phyloP scores from a whole-genome alignment of 108 stramenopile species.

The Nitzschia sp. region DNA sequence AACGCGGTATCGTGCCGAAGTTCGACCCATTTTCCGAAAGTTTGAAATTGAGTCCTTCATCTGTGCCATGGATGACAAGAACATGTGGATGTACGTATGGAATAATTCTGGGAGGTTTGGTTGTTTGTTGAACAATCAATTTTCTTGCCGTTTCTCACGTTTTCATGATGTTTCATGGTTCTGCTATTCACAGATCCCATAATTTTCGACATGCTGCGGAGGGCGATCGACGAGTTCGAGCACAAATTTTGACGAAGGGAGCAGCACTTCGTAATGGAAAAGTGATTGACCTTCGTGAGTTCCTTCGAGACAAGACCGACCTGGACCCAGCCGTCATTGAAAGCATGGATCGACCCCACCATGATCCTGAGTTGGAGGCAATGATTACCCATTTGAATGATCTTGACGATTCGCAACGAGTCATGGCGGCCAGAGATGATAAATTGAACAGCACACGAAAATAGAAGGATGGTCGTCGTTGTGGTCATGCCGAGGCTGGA shows the following conservation, averaged over 20 bases:
- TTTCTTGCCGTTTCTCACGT: neutral
- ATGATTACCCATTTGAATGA: conserved; percentile 7
- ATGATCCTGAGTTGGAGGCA: conserved; percentile 7
- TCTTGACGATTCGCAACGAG: conserved; percentile 7
- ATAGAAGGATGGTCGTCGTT: neutral
- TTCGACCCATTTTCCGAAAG: conserved; percentile 46
- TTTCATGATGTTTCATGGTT: neutral
- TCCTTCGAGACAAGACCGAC: conserved; percentile 19
- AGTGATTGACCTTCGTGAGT: conserved; percentile 17
- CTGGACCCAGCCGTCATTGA: neutral
- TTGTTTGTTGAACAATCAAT: neutral
- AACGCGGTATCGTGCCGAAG: conserved; percentile 63
- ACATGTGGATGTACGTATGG: conserved; percentile 57
- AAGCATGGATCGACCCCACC: neutral
- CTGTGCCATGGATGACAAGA: conserved; percentile 48
- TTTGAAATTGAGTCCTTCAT: conserved; percentile 62
- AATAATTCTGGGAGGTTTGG: neutral
- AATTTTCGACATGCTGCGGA: conserved; percentile 17
- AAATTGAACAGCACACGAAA: neutral
- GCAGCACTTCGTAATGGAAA: conserved; percentile 11
- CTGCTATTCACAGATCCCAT: neutral
- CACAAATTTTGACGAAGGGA: conserved; percentile 23
- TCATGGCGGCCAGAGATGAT: conserved; percentile 3
- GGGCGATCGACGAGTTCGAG: conserved; percentile 22
- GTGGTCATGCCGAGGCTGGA: no score